These are phyloP conservation scores for Thamnidium elegans DNA, from an alignment of 192 early-diverging fungal species.

Conservation along the genomic window DNA sequence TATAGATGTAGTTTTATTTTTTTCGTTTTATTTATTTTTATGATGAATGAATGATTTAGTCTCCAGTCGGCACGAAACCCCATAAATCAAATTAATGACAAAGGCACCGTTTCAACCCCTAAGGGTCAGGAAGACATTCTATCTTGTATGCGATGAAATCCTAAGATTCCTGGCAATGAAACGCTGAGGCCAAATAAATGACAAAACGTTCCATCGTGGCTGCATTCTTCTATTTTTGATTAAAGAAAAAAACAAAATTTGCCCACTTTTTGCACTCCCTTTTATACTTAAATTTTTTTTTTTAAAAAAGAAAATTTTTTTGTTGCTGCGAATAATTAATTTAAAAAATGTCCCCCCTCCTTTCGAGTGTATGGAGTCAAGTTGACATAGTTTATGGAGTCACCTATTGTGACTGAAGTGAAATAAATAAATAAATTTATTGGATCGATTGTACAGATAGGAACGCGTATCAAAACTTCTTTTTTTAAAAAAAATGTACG, in stretches of 20 bases:
- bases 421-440: background rate
- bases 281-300: background rate
- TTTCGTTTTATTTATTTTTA: too few species aligned
- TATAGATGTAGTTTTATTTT: background rate
- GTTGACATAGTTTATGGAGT: too few species aligned
- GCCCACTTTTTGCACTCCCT: background rate
- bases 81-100: conserved; percentile 23
- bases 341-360: too few species aligned
- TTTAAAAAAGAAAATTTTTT: background rate
- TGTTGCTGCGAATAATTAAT: too few species aligned
- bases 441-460: background rate
- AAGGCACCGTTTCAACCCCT: conserved; percentile 14
- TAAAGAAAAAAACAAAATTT: conserved; percentile 13
- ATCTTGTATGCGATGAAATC: conserved; percentile 25
- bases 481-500: too few species aligned
- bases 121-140: conserved; percentile 12
- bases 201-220: conserved; percentile 28
- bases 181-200: conserved; percentile 18
- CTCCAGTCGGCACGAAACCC: conserved; percentile 25
- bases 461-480: too few species aligned
- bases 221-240: conserved; percentile 26
- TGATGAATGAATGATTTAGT: conserved; percentile 6
- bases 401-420: too few species aligned
- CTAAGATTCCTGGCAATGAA: conserved; percentile 33
- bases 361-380: too few species aligned